phyloP scores from a whole-genome alignment of 257 asterid species.

The Nicotiana noctiflora region DNA sequence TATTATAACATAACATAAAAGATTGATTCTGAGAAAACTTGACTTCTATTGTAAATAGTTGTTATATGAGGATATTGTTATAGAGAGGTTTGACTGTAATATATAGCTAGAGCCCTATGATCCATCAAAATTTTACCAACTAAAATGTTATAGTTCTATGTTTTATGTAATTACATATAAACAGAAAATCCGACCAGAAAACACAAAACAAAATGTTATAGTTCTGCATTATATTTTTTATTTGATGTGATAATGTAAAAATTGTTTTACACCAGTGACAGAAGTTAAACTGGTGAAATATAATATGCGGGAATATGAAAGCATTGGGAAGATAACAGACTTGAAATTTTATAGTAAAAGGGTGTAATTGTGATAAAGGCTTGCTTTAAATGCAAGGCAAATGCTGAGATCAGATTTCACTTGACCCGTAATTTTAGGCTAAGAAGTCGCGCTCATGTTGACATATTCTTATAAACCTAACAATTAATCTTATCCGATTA shows the following conservation, averaged over 20 bases:
- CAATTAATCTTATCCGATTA: neutral
- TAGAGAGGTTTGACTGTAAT: too few relatives aligned
- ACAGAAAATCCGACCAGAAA: too few relatives aligned
- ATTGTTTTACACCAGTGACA: neutral
- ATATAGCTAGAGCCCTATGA: too few relatives aligned
- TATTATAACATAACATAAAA: too few relatives aligned
- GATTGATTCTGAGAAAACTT: too few relatives aligned
- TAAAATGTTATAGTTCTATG: too few relatives aligned
- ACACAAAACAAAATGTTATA: too few relatives aligned
- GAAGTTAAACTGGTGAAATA: neutral
- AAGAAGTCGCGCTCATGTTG: neutral
- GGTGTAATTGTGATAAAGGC: neutral
- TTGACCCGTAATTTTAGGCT: constrained; percentile 16
- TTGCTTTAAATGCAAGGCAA: constrained; percentile 7
- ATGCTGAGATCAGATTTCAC: neutral
- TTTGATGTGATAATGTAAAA: neutral
- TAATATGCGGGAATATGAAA: neutral
- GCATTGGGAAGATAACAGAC: neutral
- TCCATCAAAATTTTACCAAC: too few relatives aligned
- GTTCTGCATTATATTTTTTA: too few relatives aligned
- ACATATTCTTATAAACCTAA: neutral
- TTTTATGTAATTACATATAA: too few relatives aligned
- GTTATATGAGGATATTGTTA: too few relatives aligned
- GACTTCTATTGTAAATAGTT: too few relatives aligned
- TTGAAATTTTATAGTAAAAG: neutral